These are phyloP conservation scores for Sesbania bispinosa DNA, from an alignment of 306 rosid genomes.

Conservation along the genomic window DNA sequence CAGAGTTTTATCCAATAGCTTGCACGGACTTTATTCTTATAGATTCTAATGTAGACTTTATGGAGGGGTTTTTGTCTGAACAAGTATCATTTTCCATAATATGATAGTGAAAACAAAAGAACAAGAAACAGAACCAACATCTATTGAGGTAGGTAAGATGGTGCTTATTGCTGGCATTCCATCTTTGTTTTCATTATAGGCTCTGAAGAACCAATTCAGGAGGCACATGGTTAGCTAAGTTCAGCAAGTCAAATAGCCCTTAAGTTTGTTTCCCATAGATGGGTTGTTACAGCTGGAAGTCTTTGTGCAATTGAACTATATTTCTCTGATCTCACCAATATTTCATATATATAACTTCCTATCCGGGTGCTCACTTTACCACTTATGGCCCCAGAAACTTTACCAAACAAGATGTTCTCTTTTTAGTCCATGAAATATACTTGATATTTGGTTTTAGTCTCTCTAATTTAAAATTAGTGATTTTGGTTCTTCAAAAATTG, in stretches of 20 bases:
- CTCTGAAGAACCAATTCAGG: not conserved
- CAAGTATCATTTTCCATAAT: not conserved
- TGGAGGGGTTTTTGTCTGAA: not conserved
- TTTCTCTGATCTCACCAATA: not conserved
- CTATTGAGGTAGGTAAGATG: not conserved
- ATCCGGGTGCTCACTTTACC: not conserved
- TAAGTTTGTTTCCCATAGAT: not conserved
- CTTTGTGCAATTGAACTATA: not conserved
- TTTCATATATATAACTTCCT: not conserved
- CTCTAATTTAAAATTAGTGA: no score
- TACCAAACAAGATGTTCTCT: slow-evolving; percentile 18
- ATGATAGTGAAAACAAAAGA: not conserved
- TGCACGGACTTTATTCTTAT: not conserved
- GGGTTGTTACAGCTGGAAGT: not conserved
- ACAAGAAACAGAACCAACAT: not conserved
- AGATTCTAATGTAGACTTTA: not conserved
- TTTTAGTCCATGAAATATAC: no score
- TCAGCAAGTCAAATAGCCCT: not conserved
- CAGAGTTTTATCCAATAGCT: not conserved
- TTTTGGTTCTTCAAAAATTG: no score
- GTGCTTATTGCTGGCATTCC: not conserved
- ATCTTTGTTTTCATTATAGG: not conserved
- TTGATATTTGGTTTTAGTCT: no score
- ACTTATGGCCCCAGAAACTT: not conserved
- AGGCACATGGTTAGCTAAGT: slow-evolving; percentile 10